A percentile compares a stretch with the other conserved stretches of the same genome.
Conservation (phyloP, 2,329 filamentous ascomycete genomes). For the Daldinia sp. region DNA sequence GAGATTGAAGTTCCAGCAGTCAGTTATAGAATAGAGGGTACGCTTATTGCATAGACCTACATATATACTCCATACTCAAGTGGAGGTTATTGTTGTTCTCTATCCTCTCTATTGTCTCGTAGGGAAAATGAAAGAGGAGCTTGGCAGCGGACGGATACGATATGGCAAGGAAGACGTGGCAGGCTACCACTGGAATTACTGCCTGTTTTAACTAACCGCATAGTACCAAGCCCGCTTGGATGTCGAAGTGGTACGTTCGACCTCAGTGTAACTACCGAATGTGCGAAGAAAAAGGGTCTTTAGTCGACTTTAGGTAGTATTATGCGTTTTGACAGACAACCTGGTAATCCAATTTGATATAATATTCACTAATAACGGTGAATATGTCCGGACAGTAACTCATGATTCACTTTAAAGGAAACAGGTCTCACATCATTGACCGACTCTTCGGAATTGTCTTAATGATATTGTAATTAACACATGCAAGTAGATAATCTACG, state of each 20-base stretch:
- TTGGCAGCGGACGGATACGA: conserved; percentile 24
- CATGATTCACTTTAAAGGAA: background rate
- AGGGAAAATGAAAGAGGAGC: conserved; percentile 7
- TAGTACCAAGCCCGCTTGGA: conserved; percentile 14
- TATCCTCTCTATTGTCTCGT: background rate
- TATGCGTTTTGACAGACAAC: background rate
- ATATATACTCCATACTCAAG: background rate
- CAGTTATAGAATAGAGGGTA: background rate
- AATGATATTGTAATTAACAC: background rate
- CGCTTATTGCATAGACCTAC: background rate
- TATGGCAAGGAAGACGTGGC: conserved; percentile 26
- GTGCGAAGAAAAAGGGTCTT: background rate
- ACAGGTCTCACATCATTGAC: conserved; percentile 1
- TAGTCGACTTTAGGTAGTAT: background rate
- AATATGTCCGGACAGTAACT: background rate
- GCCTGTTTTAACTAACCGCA: conserved; percentile 13
- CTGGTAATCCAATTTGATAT: background rate
- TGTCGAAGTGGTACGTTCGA: conserved; percentile 15
- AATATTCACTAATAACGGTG: background rate
- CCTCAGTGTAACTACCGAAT: background rate
- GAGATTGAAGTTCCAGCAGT: background rate
- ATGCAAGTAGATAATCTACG: background rate
- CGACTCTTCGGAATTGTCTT: background rate
- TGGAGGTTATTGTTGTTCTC: background rate
- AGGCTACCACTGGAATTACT: conserved; percentile 24